A percentile compares a stretch with the other conserved stretches of the same genome.
phyloP scores from a whole-genome alignment of 495 filamentous ascomycete genomes.

The Aspergillus asperescens region DNA sequence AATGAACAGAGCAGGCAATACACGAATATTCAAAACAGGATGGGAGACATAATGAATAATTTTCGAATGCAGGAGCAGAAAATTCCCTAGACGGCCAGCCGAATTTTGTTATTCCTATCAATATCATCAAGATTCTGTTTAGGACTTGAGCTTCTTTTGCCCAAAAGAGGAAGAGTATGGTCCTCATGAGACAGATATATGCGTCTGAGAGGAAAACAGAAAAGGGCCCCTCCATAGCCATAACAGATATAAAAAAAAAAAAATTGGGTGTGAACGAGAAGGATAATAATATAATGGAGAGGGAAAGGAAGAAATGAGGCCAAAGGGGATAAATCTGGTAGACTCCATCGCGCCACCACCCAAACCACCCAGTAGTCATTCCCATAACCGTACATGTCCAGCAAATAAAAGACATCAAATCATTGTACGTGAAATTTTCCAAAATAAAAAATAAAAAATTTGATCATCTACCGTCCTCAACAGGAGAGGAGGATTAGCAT shows the following conservation, averaged over 20 bases:
- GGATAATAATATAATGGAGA: neutral
- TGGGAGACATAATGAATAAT: neutral
- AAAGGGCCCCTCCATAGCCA: neutral
- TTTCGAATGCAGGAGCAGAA: slow-evolving; percentile 3
- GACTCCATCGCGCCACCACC: slow-evolving; percentile 20
- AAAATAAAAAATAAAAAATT: too few relatives aligned
- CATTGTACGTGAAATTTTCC: slow-evolving; percentile 4
- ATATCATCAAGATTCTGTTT: neutral
- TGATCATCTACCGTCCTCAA: too few relatives aligned
- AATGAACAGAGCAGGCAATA: neutral
- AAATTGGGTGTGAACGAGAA: neutral
- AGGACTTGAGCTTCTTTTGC: neutral
- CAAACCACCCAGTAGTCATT: slow-evolving; percentile 11
- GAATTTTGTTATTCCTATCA: slow-evolving; percentile 11
- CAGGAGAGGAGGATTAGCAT: neutral
- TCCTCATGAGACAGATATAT: slow-evolving; percentile 25
- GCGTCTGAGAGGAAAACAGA: slow-evolving; percentile 18
- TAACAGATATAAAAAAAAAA: slow-evolving; percentile 3
- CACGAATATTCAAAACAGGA: neutral
- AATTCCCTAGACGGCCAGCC: slow-evolving; percentile 12
- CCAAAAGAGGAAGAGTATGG: neutral
- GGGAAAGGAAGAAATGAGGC: neutral
- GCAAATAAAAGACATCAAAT: slow-evolving; percentile 16
- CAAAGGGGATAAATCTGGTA: neutral
- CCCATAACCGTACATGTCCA: slow-evolving; percentile 21